Conservation (phyloP, 805 yeast genomes). For the Metschnikowia cerradonensis region DNA sequence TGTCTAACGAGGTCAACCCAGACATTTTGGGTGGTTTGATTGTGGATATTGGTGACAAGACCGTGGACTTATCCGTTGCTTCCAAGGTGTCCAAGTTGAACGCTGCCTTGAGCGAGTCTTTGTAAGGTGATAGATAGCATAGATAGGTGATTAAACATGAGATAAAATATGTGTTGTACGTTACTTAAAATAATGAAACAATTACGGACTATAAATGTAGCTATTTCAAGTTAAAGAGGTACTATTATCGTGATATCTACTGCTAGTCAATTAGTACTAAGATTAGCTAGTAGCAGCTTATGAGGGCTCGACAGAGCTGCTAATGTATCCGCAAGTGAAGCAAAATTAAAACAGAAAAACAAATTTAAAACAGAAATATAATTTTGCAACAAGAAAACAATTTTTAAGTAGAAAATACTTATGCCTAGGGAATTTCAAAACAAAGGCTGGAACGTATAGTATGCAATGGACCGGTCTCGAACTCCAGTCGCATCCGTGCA, state of each 20-base stretch:
- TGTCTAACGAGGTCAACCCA: conserved; percentile 79
- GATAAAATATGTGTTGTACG: background rate
- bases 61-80: conserved; percentile 88
- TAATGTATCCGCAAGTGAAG: too few relatives aligned
- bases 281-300: background rate
- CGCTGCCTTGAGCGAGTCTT: conserved; percentile 80
- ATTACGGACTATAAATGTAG: background rate
- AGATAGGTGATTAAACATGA: conserved; percentile 2
- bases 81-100: conserved; percentile 84
- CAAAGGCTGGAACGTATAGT: background rate
- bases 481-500: background rate
- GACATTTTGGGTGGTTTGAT: conserved; percentile 93
- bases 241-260: too few relatives aligned
- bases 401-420: background rate
- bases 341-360: too few relatives aligned
- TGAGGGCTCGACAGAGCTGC: background rate
- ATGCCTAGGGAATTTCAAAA: background rate
- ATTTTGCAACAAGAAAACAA: too few relatives aligned
- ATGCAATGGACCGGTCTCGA: background rate
- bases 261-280: background rate
- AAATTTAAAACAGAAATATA: too few relatives aligned
- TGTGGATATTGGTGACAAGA: conserved; percentile 94
- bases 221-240: too few relatives aligned
- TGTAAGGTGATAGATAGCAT: conserved; percentile 42
- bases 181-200: background rate